Evolutionary conservation across 2,329 filamentous ascomycete species (phyloP).

Genomic region (Hypoxylon rubiginosum): DNA sequence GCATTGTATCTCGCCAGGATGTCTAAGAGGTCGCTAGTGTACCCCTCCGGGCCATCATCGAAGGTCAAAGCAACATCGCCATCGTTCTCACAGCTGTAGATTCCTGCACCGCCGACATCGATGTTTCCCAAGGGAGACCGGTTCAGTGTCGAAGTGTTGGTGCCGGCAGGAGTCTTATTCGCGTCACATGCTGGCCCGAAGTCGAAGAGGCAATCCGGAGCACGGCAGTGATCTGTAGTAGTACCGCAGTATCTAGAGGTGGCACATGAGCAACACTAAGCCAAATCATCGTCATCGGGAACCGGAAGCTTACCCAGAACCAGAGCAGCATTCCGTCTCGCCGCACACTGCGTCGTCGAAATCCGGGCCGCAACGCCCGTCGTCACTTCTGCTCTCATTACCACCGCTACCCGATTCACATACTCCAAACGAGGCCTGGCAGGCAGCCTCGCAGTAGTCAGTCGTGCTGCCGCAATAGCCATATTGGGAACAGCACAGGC

Average conservation of each 20-base stretch:
- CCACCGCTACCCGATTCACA: conserved; percentile 22
- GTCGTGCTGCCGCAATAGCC: conserved; percentile 40
- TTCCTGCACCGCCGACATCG: conserved; percentile 68
- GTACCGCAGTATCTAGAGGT: conserved; percentile 66
- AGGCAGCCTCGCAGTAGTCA: conserved; percentile 45
- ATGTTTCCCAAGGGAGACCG: conserved; percentile 67
- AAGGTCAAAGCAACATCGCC: conserved; percentile 76
- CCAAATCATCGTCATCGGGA: background rate
- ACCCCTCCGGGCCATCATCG: conserved; percentile 75
- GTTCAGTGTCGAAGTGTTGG: conserved; percentile 65
- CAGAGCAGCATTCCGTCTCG: conserved; percentile 58
- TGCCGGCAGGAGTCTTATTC: conserved; percentile 66
- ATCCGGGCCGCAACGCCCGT: conserved; percentile 62
- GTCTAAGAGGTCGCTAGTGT: conserved; percentile 72
- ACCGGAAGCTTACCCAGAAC: conserved; percentile 53
- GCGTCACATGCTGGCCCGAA: conserved; percentile 73
- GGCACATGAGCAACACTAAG: conserved; percentile 9
- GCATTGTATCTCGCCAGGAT: conserved; percentile 70
- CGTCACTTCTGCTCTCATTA: conserved; percentile 43
- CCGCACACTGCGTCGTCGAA: conserved; percentile 53
- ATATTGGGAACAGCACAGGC: conserved; percentile 44
- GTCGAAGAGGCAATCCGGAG: conserved; percentile 72
- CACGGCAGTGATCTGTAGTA: conserved; percentile 68
- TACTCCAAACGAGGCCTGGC: conserved; percentile 44
- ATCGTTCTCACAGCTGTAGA: conserved; percentile 68